Percentiles rank a stretch among this genome's conserved stretches.
phyloP scores from a whole-genome alignment of 441 rosid species.

The Populus hybrid region DNA sequence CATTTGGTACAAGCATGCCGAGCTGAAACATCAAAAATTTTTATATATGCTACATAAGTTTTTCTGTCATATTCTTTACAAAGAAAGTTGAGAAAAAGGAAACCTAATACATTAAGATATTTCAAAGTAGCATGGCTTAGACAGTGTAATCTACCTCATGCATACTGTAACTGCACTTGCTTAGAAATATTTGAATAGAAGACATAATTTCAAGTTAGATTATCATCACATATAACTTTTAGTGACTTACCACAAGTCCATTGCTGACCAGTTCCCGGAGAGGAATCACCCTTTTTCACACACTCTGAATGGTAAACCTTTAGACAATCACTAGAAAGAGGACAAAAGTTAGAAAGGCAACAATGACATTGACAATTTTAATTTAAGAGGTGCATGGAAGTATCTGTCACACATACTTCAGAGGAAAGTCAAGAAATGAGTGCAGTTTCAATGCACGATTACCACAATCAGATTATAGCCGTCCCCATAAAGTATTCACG shows the following conservation, averaged over 20 bases:
- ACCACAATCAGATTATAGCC: neutral
- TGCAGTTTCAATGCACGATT: neutral
- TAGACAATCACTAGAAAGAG: conserved; percentile 38
- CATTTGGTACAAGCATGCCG: conserved; percentile 53
- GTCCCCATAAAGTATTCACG: neutral
- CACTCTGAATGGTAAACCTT: conserved; percentile 57
- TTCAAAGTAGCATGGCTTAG: neutral
- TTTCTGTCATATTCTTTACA: neutral
- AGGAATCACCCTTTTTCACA: conserved; percentile 30
- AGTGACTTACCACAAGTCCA: conserved; percentile 52
- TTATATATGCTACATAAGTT: neutral
- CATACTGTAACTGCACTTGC: conserved; percentile 3
- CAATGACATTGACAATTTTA: neutral
- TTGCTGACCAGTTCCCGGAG: conserved; percentile 19
- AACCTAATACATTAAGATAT: neutral
- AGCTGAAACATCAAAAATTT: conserved; percentile 31
- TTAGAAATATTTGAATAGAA: neutral
- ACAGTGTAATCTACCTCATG: neutral
- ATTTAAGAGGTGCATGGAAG: neutral
- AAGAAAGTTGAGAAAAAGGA: neutral
- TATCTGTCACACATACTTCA: neutral
- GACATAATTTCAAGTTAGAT: neutral
- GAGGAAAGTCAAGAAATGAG: neutral
- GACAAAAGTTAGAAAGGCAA: conserved; percentile 7
- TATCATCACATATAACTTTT: neutral